phyloP scores from a whole-genome alignment of 2,329 filamentous ascomycete genomes.

The Penicillium hordei region DNA sequence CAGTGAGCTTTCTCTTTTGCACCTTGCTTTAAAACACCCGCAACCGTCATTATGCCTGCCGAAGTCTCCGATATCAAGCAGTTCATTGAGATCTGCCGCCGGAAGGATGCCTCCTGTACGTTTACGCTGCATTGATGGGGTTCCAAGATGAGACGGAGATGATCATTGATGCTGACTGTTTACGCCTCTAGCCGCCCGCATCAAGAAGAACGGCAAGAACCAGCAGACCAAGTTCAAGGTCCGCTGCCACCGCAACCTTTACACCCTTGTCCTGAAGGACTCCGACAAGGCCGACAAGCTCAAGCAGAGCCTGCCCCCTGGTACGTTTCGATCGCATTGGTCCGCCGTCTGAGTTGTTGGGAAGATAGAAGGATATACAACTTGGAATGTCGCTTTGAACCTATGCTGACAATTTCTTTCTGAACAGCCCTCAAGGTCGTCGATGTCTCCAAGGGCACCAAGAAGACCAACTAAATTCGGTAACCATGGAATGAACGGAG shows the following conservation, averaged over 20 bases:
- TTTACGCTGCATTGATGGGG: slow-evolving; percentile 47
- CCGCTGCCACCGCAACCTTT: slow-evolving; percentile 92
- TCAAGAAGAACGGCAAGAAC: slow-evolving; percentile 92
- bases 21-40: slow-evolving; percentile 23
- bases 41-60: slow-evolving; percentile 78
- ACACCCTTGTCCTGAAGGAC: slow-evolving; percentile 98
- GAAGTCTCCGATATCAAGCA: slow-evolving; percentile 99
- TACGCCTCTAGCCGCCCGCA: slow-evolving; percentile 69
- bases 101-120: slow-evolving; percentile 99
- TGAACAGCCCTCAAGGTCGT: slow-evolving; percentile 46
- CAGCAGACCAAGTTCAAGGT: slow-evolving; percentile 99
- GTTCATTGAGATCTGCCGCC: slow-evolving; percentile 99
- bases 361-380: background rate
- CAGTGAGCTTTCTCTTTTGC: slow-evolving; percentile 21
- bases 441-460: slow-evolving; percentile 49
- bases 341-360: background rate
- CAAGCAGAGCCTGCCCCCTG: slow-evolving; percentile 96
- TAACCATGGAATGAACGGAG: slow-evolving; percentile 29
- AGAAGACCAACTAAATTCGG: slow-evolving; percentile 46
- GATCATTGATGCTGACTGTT: slow-evolving; percentile 19
- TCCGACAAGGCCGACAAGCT: slow-evolving; percentile 99
- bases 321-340: slow-evolving; percentile 59
- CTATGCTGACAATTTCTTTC: slow-evolving; percentile 22
- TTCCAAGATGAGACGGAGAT: slow-evolving; percentile 1
- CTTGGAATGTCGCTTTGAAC: background rate